These are phyloP conservation scores for Bifiguratus adelaidae DNA, from an alignment of 192 early-diverging fungal genomes.

Conservation along the genomic window DNA sequence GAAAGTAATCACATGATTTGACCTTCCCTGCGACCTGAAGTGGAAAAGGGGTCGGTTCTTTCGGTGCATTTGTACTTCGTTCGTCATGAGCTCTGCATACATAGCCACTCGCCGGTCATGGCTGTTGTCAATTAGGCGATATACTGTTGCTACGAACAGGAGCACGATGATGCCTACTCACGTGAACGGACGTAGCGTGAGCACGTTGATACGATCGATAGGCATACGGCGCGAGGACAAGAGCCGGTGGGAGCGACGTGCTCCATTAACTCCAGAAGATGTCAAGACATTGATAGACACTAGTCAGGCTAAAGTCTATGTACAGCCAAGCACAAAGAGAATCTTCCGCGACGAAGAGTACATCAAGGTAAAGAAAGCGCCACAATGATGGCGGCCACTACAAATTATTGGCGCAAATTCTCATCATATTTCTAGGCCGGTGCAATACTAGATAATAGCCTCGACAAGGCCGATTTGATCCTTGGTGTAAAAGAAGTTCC, in stretches of 20 bases:
- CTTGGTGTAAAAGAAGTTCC: constrained; percentile 97
- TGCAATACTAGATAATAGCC: constrained; percentile 75
- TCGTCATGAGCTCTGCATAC: too few species aligned
- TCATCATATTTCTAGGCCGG: constrained; percentile 44
- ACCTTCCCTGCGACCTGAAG: too few species aligned
- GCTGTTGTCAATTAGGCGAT: too few species aligned
- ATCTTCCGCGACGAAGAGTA: constrained; percentile 85
- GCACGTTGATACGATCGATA: too few species aligned
- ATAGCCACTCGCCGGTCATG: too few species aligned
- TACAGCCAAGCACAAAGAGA: constrained; percentile 90
- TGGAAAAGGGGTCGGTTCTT: too few species aligned
- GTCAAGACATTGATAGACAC: constrained; percentile 78
- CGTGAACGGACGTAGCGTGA: too few species aligned
- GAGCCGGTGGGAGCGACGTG: constrained; percentile 94
- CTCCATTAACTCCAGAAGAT: constrained; percentile 79
- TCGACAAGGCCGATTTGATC: constrained; percentile 83
- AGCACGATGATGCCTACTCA: too few species aligned
- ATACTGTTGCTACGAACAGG: too few species aligned
- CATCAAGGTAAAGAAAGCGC: constrained; percentile 33
- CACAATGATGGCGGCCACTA: background rate
- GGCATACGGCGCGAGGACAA: constrained; percentile 93
- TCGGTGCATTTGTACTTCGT: too few species aligned
- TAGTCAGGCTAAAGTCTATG: constrained; percentile 69
- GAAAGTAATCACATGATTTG: too few species aligned
- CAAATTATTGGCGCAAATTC: too few species aligned